Base-by-base conservation (phyloP, 495 filamentous ascomycete genomes). In the Tetracladium marchalianum region DNA sequence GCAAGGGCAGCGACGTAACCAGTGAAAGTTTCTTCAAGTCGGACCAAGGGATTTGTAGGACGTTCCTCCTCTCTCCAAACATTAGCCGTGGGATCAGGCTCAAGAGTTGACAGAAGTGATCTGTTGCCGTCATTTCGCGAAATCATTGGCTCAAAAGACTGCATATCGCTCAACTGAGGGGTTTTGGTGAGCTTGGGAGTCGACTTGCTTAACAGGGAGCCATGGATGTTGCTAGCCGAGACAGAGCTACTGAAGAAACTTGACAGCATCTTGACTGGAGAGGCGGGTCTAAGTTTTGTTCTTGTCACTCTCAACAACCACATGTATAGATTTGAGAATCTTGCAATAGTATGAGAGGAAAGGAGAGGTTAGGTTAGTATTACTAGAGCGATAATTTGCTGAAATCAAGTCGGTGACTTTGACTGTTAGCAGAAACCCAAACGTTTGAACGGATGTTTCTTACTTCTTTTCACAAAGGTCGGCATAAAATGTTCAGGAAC, bases 251-350 rank as follows among this genome's bases (percentile, higher is more conserved):
- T 77, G 27, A 95, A 68, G 41, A 98, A 74, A 53, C 76, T 92
- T 0, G 89, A 92, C 19, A 98, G 72, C 56, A 96, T 65, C 62
- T 97, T 98, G 32, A 90, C 86, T 0, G 92, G 90, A 9, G 89
- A 95, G 10, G 81, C 76, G 10, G 84, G 80, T 16, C 87, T 73
- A 82, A 0, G 71, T 76, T 55, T 67, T 77, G 47, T 67, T 68
- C 59, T 70, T 81, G 58, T 80, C 74, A 5, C 72, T 71, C 37
- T 79, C 77, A 50, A 74, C 61, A 37, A 71, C 69, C 31, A 87
- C 65, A 35, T 76, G 74, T n/a, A 93, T 66, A 5, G 80, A 77
- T 13, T 79, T 76, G 35, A 98, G 67, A 24, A 90, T 75, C 45
- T 85, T 87, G 43, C 81, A 80, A 58, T 88, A 72, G 44, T 76